These are phyloP conservation scores for Aspergillus fischeri DNA, from an alignment of 2,329 filamentous ascomycete species.

Conservation along the genomic window DNA sequence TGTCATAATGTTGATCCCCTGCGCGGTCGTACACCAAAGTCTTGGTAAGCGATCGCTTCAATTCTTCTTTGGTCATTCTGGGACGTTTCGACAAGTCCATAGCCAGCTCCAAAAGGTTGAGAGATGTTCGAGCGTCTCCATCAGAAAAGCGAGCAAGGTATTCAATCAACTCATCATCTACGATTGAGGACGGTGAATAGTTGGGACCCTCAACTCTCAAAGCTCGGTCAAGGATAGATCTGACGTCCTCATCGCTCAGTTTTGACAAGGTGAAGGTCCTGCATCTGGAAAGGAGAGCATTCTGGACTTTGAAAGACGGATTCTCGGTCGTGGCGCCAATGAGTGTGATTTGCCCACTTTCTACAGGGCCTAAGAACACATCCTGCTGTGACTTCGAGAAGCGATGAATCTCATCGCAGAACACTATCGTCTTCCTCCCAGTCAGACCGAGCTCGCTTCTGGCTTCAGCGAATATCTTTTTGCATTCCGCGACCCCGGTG, in stretches of 20 bases:
- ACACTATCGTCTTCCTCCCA: conserved; percentile 88
- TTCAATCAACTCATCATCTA: conserved; percentile 70
- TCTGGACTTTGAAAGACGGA: conserved; percentile 87
- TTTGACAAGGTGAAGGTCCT: conserved; percentile 82
- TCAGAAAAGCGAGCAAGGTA: conserved; percentile 86
- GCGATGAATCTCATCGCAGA: conserved; percentile 94
- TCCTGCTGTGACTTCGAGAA: conserved; percentile 93
- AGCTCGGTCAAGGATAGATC: conserved; percentile 71
- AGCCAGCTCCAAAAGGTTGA: conserved; percentile 88
- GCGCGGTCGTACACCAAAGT: conserved; percentile 93
- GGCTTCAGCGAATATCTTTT: conserved; percentile 85
- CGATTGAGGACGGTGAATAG: conserved; percentile 50
- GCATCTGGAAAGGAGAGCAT: conserved; percentile 81
- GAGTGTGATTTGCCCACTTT: conserved; percentile 82
- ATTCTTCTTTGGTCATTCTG: conserved; percentile 65
- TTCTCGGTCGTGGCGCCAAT: conserved; percentile 98
- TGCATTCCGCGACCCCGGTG: conserved; percentile 82
- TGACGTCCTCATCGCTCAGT: conserved; percentile 67
- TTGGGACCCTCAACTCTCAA: conserved; percentile 57
- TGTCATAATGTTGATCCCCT: conserved; percentile 96
- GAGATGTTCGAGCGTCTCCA: conserved; percentile 85
- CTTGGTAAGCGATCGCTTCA: conserved; percentile 81
- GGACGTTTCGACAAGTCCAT: conserved; percentile 67
- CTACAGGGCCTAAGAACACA: conserved; percentile 87
- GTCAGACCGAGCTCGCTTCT: conserved; percentile 74